Evolutionary conservation across 345 rosid genomes (phyloP).

Genomic region (Eutrema yunnanense): DNA sequence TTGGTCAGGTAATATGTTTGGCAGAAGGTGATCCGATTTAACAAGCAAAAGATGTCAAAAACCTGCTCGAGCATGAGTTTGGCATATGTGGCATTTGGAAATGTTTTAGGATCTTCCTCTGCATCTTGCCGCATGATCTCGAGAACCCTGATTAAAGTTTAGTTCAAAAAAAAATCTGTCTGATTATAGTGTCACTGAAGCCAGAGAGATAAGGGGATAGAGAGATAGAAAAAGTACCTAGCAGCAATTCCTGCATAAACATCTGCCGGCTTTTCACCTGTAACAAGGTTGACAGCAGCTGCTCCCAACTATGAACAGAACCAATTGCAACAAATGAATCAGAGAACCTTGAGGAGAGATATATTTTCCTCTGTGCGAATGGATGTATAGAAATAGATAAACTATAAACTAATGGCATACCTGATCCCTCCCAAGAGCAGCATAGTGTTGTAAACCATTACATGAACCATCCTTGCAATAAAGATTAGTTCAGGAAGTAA

Average conservation of each 20-base stretch:
- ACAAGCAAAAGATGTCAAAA: constrained; percentile 19
- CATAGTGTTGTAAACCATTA: constrained; percentile 98
- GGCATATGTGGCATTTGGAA: constrained; percentile 57
- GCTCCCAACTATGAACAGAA: constrained; percentile 77
- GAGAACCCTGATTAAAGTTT: constrained; percentile 56
- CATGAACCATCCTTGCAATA: constrained; percentile 94
- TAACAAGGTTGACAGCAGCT: constrained; percentile 88
- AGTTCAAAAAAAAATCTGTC: constrained; percentile 4
- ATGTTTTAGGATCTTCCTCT: constrained; percentile 53
- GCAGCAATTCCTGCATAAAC: constrained; percentile 91
- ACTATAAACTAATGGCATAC: constrained; percentile 38
- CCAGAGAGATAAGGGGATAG: background rate
- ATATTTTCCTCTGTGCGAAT: background rate
- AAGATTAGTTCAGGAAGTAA: constrained; percentile 24
- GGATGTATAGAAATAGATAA: background rate
- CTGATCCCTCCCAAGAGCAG: constrained; percentile 98
- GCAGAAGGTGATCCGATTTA: background rate
- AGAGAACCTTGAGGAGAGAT: constrained; percentile 4
- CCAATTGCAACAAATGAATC: constrained; percentile 13
- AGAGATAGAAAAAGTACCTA: constrained; percentile 43
- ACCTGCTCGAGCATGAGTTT: constrained; percentile 78
- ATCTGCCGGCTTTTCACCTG: constrained; percentile 92
- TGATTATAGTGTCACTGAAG: background rate
- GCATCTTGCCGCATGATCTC: constrained; percentile 75
- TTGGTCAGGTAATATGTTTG: background rate